These are phyloP conservation scores for Amanita polypyramis DNA, from an alignment of 768 basidiomycete species.

Conservation along the genomic window DNA sequence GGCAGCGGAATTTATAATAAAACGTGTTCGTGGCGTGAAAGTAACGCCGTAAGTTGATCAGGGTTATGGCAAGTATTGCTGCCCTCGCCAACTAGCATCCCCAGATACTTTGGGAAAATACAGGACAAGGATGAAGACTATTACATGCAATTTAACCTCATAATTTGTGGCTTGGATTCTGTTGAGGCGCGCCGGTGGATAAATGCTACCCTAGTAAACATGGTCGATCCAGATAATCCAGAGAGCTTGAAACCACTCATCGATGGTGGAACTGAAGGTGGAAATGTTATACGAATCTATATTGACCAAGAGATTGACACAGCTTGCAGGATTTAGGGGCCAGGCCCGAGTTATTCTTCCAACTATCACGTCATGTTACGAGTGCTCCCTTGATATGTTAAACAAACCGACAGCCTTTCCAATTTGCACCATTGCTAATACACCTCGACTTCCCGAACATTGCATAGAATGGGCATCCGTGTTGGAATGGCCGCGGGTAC, in stretches of 20 bases:
- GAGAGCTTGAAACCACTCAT: constrained; percentile 95
- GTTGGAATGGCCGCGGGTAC: constrained; percentile 93
- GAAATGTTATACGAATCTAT: constrained; percentile 5
- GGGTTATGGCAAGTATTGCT: neutral
- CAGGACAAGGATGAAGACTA: constrained; percentile 95
- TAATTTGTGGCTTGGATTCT: constrained; percentile 96
- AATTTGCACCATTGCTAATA: constrained; percentile 98
- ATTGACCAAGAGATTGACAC: constrained; percentile 1
- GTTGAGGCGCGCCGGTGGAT: constrained; percentile 98
- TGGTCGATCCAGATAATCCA: constrained; percentile 88
- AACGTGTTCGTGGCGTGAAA: constrained; percentile 88
- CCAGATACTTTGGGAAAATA: constrained; percentile 92
- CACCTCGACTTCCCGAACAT: constrained; percentile 94
- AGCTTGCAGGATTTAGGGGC: constrained; percentile 81
- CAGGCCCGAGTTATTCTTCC: constrained; percentile 97
- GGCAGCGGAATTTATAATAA: constrained; percentile 96
- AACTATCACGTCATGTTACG: constrained; percentile 92
- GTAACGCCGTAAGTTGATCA: constrained; percentile 77
- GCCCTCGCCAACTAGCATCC: neutral
- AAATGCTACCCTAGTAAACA: constrained; percentile 91
- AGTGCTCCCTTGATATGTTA: constrained; percentile 96
- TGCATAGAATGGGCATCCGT: constrained; percentile 99
- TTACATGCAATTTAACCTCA: constrained; percentile 93
- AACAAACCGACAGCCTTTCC: constrained; percentile 97
- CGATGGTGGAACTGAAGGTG: constrained; percentile 97